Base-by-base conservation (phyloP, 257 asterid species). In the Gynochthodes officinalis region DNA sequence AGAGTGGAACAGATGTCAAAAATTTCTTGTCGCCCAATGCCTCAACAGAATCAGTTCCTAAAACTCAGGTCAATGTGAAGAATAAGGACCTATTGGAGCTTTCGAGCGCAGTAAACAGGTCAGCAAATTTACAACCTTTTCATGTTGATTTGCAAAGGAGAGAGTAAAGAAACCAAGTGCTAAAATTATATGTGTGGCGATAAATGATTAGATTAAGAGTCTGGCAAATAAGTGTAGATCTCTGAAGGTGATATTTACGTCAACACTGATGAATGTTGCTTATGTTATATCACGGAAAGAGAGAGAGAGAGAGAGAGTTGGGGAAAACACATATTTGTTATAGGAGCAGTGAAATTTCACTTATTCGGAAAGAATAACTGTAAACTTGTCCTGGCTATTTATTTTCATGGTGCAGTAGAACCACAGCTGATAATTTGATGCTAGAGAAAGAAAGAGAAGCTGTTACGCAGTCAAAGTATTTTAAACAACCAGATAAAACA, bases 81-180 rank as follows among this genome's bases (percentile, higher is more conserved):
- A 81, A 76, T 35, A 83, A 79, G 77, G 77, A 71, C 69, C 73
- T 64, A 71, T 61, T 80, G 39, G 77, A 57, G 76, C 73, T 46
- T 72, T 73, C 49, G 70, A 70, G 73, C 44, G 37, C 84, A 46
- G 59, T 79, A 54, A 75, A 67, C 81, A 86, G 92, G 97, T 86
- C 61, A 72, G 81, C 32, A 46, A 64, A 67, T 30, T 14, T 69
- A 42, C 68, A n/a, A 18, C 43, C 37, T 66, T 74, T 55, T 44
- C 58, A 46, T 57, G 61, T 67, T 33, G n/a, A 11, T 60, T 37
- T 43, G 28, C 59, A 35, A 21, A 19, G 15, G 21, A 28, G 25
- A 27, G 16, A 32, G 15, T 8, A 64, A 64, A 37, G 27, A 33
- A 35, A 53, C 59, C 42, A 43, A 3, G 37, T 15, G 37, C 57